Base-by-base conservation (phyloP, 1,284 basidiomycete species). In the Vanrija pseudolonga region DNA sequence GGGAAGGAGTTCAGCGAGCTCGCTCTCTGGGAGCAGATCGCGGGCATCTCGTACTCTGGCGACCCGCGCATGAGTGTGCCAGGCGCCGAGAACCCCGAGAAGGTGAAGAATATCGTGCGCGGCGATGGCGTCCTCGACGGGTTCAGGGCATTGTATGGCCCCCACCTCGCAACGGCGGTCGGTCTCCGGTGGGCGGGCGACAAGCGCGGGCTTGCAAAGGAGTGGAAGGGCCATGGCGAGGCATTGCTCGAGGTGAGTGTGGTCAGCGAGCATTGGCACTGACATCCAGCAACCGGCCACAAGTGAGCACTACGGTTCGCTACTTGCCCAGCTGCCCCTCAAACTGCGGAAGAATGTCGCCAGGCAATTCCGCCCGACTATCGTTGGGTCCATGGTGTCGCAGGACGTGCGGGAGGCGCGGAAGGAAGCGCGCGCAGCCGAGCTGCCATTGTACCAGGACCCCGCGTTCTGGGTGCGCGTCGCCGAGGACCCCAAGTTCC, bases 41-140 rank as follows among this genome's bases (percentile, higher is more conserved):
- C 95, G 0, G 84, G 87, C 0, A 85, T 98, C 45, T 88, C 85
- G 61, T 99, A 99, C 72, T 79, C 80, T 15, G 77, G 77, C 60
- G 96, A 99, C 72, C 91, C 92, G 45, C 83, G 95, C 36, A 99
- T 99, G 95, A 65, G 84, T 37, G 76, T 83, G 11, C 84, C 95
- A 3, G 92, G 92, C 5, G 92, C 87, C 0, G 95, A 99, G 81
- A 98, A 98, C 75, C 86, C 91, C 22, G 81, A 84, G 59, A 99
- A 99, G 78, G 87, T 98, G n/a, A 79, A 80, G 49, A 98, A 98
- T 76, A 96, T 98, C 64, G 93, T 97, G 23, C 78, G 82, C 56
- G 85, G 85, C 50, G 90, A 96, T 76, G 67, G 73, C 24, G 66
- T 62, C 4, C 80, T 83, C 20, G 81, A 82, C 6, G 90, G 92